These are phyloP conservation scores for Dendrobium chrysotoxum DNA, from an alignment of 106 monocot species.

Conservation along the genomic window DNA sequence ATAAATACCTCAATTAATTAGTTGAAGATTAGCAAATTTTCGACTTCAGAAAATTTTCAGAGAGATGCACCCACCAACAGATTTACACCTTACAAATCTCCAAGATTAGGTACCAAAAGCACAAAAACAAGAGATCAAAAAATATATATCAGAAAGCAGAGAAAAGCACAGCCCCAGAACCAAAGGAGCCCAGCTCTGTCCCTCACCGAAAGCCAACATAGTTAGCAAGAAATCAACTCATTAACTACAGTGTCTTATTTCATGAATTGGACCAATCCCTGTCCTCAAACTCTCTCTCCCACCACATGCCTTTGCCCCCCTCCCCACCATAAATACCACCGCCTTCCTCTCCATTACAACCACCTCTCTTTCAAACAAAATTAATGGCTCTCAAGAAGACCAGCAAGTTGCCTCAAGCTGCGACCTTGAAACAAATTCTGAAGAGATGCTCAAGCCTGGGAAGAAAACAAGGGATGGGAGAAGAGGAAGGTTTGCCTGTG, in stretches of 20 bases:
- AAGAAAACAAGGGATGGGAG: conserved; percentile 10
- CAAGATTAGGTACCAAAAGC: no score
- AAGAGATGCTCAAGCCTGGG: conserved; percentile 51
- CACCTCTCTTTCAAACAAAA: neutral
- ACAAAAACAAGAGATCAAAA: no score
- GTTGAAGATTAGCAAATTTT: no score
- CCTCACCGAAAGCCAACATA: neutral
- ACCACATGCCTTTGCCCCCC: neutral
- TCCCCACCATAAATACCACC: neutral
- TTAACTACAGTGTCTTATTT: neutral
- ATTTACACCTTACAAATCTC: no score
- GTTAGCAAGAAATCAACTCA: neutral
- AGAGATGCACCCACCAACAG: no score
- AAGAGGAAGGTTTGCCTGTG: conserved; percentile 14
- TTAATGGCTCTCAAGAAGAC: conserved; percentile 20
- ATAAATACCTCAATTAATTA: no score
- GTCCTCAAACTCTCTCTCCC: neutral
- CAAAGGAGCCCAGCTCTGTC: neutral
- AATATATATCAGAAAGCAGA: no score
- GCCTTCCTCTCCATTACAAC: neutral
- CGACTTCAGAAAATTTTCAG: no score
- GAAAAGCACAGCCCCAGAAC: no score
- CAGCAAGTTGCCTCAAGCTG: conserved; percentile 13
- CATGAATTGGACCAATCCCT: neutral
- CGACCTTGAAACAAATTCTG: conserved; percentile 38